phyloP scores from a whole-genome alignment of 2,329 filamentous ascomycete genomes.

The Stachybotrys chartarum region DNA sequence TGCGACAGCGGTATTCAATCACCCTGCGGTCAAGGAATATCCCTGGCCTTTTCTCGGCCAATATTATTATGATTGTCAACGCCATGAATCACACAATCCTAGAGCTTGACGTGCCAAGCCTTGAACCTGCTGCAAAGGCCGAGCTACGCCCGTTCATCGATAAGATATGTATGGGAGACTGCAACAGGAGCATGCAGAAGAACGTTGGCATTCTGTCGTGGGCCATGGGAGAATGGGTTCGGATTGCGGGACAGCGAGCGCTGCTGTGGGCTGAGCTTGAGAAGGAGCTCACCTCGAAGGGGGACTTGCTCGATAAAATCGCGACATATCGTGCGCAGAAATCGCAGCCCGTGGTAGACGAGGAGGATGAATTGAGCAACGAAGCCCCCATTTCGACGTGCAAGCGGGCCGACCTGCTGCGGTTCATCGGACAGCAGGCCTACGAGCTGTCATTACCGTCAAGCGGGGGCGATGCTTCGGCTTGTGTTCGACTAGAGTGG shows the following conservation, averaged over 20 bases:
- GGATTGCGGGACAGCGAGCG: conserved; percentile 52
- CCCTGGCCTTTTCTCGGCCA: conserved; percentile 49
- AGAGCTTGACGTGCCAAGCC: conserved; percentile 42
- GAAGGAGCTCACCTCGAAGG: conserved; percentile 31
- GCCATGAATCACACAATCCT: conserved; percentile 43
- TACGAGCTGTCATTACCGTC: conserved; percentile 35
- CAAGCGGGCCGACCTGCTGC: conserved; percentile 37
- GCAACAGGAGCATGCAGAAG: conserved; percentile 38
- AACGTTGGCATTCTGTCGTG: conserved; percentile 57
- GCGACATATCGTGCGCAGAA: conserved; percentile 15
- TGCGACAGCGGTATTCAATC: conserved; percentile 50
- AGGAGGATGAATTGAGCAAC: conserved; percentile 5
- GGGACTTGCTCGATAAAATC: conserved; percentile 15
- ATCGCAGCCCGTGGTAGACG: conserved; percentile 13
- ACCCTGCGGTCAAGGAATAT: conserved; percentile 33
- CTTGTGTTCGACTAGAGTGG: conserved; percentile 51
- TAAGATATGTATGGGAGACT: conserved; percentile 27
- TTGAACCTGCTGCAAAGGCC: conserved; percentile 50
- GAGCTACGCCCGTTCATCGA: conserved; percentile 52
- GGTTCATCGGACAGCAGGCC: conserved; percentile 45
- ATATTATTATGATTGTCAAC: conserved; percentile 51
- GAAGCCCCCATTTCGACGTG: conserved; percentile 2
- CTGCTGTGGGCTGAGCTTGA: conserved; percentile 54
- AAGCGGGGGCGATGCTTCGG: conserved; percentile 24
- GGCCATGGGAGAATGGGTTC: conserved; percentile 64